Evolutionary conservation across 371 early-diverging fungal genomes (phyloP), one percentile per base, ranked within the genome.

Genomic region (Rhizomucor pusillus): DNA sequence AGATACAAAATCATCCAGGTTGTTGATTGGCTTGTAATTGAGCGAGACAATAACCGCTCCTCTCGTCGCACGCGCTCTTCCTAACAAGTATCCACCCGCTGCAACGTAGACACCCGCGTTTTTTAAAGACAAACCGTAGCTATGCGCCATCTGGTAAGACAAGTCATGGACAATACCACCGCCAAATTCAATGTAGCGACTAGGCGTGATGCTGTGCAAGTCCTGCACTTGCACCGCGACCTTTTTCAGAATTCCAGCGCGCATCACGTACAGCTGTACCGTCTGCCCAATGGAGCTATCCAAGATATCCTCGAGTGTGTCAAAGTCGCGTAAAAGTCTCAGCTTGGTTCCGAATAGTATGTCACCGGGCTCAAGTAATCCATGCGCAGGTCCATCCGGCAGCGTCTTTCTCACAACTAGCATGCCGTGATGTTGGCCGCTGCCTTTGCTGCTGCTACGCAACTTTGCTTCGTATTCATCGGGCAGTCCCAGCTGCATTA

Each of bases 71-170:
- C 67, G 64, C 9, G 86, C 87, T 1, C 79, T 79, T 0, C 80
- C 81, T 33, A 91, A 56, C 65, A 85, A 84, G 47, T 85, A 83
- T 10, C 89, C 90, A 35, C 83, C 66, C 13, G 88, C 79, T 12
- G 91, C 77, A 2, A 94, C 88, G 65, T 90, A 92, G 19, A 94
- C 90, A 10, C 95, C 93, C 4, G 83, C 77, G 7, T 82, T 78
- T 2, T 90, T 85, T 14, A 89, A 71, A 16, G 80, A 77, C 13
- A 87, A 73, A 14, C 75, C 75, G 62, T 85, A 90, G 5, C 82
- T 80, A 44, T 86, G 80, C 0, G 94, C 95, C 39, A 93, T 78
- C 67, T 94, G 94, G 66, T 92, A 94, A 16, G 90, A 88, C 5
- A 94, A 62, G 53, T 92, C 84, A 66, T 93, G 88, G 34, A 94